phyloP scores from a whole-genome alignment of 192 early-diverging fungal genomes.

The Podila epigama region DNA sequence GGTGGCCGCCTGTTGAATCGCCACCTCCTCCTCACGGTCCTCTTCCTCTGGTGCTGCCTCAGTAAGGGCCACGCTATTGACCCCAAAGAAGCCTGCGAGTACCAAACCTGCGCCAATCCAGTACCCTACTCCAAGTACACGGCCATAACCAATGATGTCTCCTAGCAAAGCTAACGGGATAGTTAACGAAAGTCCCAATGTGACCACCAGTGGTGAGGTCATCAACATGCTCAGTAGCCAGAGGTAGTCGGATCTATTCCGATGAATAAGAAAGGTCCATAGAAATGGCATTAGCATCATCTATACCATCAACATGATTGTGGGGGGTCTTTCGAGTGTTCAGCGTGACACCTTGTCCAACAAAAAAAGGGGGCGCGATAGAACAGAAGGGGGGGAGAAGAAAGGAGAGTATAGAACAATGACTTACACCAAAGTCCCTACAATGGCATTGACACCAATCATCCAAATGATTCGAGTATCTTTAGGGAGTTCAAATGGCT shows the following conservation, averaged over 20 bases:
- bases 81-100: conserved; percentile 70
- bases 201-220: conserved; percentile 85
- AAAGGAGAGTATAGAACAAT: no score
- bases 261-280: no score
- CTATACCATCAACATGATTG: no score
- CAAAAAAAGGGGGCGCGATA: no score
- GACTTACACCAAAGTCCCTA: conserved; percentile 81
- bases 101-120: conserved; percentile 73
- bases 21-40: conserved; percentile 29
- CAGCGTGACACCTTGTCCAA: no score
- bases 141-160: conserved; percentile 73
- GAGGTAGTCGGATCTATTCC: conserved; percentile 76
- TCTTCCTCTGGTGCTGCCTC: conserved; percentile 31
- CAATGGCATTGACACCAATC: conserved; percentile 73
- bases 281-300: no score
- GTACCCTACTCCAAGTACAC: conserved; percentile 59
- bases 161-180: conserved; percentile 59
- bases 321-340: no score
- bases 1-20: conserved; percentile 26
- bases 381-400: no score
- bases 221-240: conserved; percentile 82
- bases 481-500: conserved; percentile 69
- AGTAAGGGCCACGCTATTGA: conserved; percentile 56
- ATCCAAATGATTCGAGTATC: conserved; percentile 62
- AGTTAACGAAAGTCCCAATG: conserved; percentile 78